phyloP scores from a whole-genome alignment of 2,329 filamentous ascomycete genomes.

The Alternaria triticimaculans region DNA sequence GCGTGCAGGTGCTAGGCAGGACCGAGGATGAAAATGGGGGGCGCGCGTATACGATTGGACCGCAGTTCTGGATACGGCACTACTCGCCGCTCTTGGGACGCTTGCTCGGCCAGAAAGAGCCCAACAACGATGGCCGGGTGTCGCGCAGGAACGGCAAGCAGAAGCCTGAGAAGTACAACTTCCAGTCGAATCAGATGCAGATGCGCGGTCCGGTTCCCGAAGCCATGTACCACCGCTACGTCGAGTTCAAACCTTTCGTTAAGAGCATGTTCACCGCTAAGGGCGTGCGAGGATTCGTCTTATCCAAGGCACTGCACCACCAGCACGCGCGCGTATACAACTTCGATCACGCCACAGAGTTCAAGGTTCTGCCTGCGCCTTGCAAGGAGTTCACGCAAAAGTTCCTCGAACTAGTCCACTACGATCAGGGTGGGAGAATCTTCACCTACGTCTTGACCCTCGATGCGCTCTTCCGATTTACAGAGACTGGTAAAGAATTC shows the following conservation, averaged over 20 bases:
- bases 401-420: constrained; percentile 86
- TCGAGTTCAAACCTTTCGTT: constrained; percentile 91
- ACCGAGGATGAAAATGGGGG: constrained; percentile 71
- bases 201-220: constrained; percentile 81
- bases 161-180: constrained; percentile 77
- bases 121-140: constrained; percentile 47
- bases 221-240: constrained; percentile 86
- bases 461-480: constrained; percentile 86
- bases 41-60: constrained; percentile 79
- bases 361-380: constrained; percentile 70
- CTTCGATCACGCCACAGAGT: constrained; percentile 77
- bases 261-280: constrained; percentile 83
- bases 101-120: constrained; percentile 70
- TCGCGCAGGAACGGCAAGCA: constrained; percentile 51
- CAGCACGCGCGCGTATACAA: constrained; percentile 91
- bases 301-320: constrained; percentile 86
- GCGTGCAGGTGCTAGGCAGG: constrained; percentile 77
- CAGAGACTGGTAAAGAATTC: constrained; percentile 94
- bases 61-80: constrained; percentile 79
- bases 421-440: constrained; percentile 81
- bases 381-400: constrained; percentile 75
- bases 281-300: constrained; percentile 77
- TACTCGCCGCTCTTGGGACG: constrained; percentile 89
- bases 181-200: constrained; percentile 92
- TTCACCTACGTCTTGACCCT: constrained; percentile 93